Evolutionary conservation across 2,329 filamentous ascomycete genomes (phyloP).

Genomic region (Fusarium temperatum): DNA sequence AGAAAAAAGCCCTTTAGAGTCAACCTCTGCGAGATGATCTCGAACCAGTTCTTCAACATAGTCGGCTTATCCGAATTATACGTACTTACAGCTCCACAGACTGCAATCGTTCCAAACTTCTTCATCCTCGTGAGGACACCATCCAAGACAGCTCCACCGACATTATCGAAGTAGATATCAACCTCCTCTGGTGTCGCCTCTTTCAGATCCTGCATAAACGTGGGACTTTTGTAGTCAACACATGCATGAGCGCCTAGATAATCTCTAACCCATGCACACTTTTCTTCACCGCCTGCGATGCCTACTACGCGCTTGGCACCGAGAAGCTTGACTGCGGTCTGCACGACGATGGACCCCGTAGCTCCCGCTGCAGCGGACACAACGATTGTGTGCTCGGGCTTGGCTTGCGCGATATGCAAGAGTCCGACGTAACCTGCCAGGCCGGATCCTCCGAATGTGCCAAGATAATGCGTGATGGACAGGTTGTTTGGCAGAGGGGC

Average conservation of each 20-base stretch:
- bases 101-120: neutral
- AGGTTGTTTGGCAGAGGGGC: neutral
- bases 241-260: slow-evolving; percentile 20
- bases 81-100: neutral
- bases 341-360: neutral
- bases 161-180: slow-evolving; percentile 12
- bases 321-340: slow-evolving; percentile 26
- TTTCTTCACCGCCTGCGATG: slow-evolving; percentile 30
- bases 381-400: neutral
- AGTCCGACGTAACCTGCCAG: slow-evolving; percentile 1
- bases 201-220: neutral
- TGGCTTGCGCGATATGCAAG: neutral
- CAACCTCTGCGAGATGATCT: neutral
- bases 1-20: neutral
- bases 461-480: neutral
- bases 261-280: slow-evolving; percentile 30
- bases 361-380: slow-evolving; percentile 6
- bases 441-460: slow-evolving; percentile 7
- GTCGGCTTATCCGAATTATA: slow-evolving; percentile 1
- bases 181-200: neutral
- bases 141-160: slow-evolving; percentile 1
- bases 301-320: slow-evolving; percentile 30
- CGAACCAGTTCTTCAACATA: neutral
- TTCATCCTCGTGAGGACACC: slow-evolving; percentile 4
- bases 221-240: slow-evolving; percentile 24